These are phyloP conservation scores for Pugionium cornutum DNA, from an alignment of 345 rosid genomes.

Conservation along the genomic window DNA sequence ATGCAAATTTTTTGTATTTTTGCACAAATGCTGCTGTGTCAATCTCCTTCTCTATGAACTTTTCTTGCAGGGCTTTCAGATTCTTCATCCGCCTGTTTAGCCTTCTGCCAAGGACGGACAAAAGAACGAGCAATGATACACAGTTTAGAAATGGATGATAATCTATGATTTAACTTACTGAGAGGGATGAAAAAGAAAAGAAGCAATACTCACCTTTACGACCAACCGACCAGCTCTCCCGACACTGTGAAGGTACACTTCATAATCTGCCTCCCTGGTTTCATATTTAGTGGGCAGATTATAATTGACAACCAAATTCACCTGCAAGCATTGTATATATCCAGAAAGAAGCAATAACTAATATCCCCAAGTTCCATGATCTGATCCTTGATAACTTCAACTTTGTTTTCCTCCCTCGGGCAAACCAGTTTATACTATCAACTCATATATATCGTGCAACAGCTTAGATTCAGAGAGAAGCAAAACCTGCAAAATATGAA, in stretches of 20 bases:
- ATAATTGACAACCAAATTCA: conserved; percentile 83
- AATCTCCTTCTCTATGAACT: too few species aligned
- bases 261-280: conserved; percentile 70
- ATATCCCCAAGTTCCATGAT: conserved; percentile 74
- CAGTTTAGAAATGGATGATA: background rate
- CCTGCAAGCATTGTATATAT: conserved; percentile 48
- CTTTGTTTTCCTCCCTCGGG: conserved; percentile 75
- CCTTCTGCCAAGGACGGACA: too few species aligned
- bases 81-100: too few species aligned
- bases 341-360: background rate
- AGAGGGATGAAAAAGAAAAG: background rate
- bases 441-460: too few species aligned
- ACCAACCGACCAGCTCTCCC: conserved; percentile 98
- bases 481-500: too few species aligned
- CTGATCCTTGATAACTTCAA: conserved; percentile 70
- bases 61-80: too few species aligned
- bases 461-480: too few species aligned
- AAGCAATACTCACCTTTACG: conserved; percentile 62
- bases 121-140: too few species aligned
- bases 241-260: conserved; percentile 91
- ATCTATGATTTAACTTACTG: background rate
- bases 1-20: too few species aligned
- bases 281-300: conserved; percentile 72
- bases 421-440: conserved; percentile 69
- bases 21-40: too few species aligned